Base-by-base conservation (phyloP, 352 stramenopile species). In the Peronospora farinosa region DNA sequence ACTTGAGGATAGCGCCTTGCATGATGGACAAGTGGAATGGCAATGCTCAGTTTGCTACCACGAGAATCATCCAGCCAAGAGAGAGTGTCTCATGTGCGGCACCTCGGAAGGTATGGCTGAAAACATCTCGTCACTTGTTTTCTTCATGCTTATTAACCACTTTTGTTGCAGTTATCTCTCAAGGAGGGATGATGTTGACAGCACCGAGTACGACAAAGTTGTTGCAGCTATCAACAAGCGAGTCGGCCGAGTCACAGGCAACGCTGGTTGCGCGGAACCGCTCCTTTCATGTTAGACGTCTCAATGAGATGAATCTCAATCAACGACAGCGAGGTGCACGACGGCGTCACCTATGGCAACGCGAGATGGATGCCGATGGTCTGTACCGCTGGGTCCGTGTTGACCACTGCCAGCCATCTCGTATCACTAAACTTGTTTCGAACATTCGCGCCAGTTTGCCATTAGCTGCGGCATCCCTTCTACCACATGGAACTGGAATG, bases 11-110 rank as follows among this genome's bases (percentile, higher is more conserved):
- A 88, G 80, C 40, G 80, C 83, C 37, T 67, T 91, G 17, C 75
- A 83, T 47, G 61, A 70, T 16, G 81, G 79, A 21, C 70, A 90
- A 50, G 60, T 65, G 25, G 81, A 90, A 59, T 92, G 81, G 81
- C 78, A 90, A 64, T 92, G 81, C 45, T 84, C 74, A 0, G 65
- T 92, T 30, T 92, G 81, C 51, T 92, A 92, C 44, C 74, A 92
- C 40, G 81, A 90, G 30, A 92, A 90, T 51, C 81, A 90, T 54
- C 81, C 81, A 21, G 78, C 76, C 17, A 92, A 90, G 56, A 67
- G 54, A 44, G 81, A 90, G 44, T 92, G 81, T 61, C 60, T 92
- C 40, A 84, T 92, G 74, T 92, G 81, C 52, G 81, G 81, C 16
- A 90, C 81, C 0, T 73, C 77, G 7, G 74, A 92, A 74, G 66